Percentiles rank a stretch among this genome's conserved stretches.
Evolutionary conservation across 2,329 filamentous ascomycete genomes (phyloP).

Genomic region (Didymella sp.): DNA sequence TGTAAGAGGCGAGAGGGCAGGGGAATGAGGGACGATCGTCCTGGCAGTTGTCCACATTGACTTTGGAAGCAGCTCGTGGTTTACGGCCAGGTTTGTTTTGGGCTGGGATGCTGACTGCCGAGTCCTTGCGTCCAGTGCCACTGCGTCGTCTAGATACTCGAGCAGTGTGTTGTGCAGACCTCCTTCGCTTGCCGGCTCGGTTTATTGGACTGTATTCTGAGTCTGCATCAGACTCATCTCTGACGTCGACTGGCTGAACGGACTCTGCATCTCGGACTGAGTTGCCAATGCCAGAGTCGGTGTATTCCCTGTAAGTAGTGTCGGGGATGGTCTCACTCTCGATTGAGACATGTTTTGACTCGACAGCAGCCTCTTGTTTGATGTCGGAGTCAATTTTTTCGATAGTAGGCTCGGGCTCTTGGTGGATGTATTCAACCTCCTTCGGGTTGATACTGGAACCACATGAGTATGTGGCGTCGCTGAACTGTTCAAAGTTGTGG

Average conservation of each 20-base stretch:
- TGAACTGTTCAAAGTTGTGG: constrained; percentile 25
- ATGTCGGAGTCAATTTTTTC: constrained; percentile 37
- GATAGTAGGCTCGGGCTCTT: constrained; percentile 31
- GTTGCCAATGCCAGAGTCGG: constrained; percentile 38
- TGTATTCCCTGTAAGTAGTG: constrained; percentile 23
- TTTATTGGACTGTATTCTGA: constrained; percentile 45
- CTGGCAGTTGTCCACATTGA: constrained; percentile 15
- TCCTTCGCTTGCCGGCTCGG: constrained; percentile 32
- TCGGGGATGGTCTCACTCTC: constrained; percentile 27
- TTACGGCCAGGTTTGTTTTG: constrained; percentile 30
- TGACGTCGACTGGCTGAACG: constrained; percentile 42
- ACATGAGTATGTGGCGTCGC: constrained; percentile 21
- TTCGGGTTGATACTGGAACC: constrained; percentile 37
- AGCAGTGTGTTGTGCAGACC: constrained; percentile 37
- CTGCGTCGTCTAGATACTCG: constrained; percentile 28
- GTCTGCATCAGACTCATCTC: constrained; percentile 43
- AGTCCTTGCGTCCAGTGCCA: constrained; percentile 30
- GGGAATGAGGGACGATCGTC: constrained; percentile 63
- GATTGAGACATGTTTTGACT: constrained; percentile 22
- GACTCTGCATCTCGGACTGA: constrained; percentile 47
- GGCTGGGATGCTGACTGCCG: constrained; percentile 19
- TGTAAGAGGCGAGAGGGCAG: constrained; percentile 81
- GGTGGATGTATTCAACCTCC: constrained; percentile 45
- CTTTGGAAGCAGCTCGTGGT: constrained; percentile 22
- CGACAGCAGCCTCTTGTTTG: constrained; percentile 30